These are phyloP conservation scores for Castanea crenata DNA, from an alignment of 306 rosid species.

Conservation along the genomic window DNA sequence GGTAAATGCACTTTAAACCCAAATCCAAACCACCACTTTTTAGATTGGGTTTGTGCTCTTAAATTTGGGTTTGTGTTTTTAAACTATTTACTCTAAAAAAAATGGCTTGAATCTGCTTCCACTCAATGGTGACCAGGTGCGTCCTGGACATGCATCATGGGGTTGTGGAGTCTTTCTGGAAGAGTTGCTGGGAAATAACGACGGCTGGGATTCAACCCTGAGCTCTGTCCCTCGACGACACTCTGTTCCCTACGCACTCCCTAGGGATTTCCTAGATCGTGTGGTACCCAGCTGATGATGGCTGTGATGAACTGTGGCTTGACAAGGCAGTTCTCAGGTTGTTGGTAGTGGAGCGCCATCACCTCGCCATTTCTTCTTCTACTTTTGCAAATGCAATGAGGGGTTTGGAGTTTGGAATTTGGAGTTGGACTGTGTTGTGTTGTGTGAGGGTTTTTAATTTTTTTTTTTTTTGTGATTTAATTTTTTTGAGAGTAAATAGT, in stretches of 20 bases:
- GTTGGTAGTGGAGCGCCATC: constrained; percentile 67
- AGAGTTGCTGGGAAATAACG: constrained; percentile 58
- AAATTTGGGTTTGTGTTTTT: too few species aligned
- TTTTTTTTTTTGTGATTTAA: too few species aligned
- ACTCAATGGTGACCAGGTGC: constrained; percentile 72
- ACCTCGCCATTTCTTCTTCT: constrained; percentile 44
- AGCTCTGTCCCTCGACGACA: constrained; percentile 58
- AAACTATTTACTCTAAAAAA: too few species aligned
- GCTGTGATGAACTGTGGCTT: neutral
- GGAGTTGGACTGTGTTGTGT: neutral
- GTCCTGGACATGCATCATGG: constrained; percentile 41
- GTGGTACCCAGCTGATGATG: constrained; percentile 46
- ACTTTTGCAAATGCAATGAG: neutral
- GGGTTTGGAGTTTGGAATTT: too few species aligned
- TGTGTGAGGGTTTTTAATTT: constrained; percentile 12
- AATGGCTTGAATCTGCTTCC: constrained; percentile 59
- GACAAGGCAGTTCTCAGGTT: constrained; percentile 34
- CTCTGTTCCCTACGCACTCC: constrained; percentile 57
- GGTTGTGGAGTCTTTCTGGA: constrained; percentile 14
- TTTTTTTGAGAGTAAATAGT: neutral
- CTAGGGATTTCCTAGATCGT: constrained; percentile 89
- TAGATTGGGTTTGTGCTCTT: too few species aligned
- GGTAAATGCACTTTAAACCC: too few species aligned
- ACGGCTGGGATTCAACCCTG: constrained; percentile 91
- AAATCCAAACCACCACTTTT: too few species aligned